Base-by-base conservation (phyloP, 2,329 filamentous ascomycete species). In the Blastomyces gilchristii region DNA sequence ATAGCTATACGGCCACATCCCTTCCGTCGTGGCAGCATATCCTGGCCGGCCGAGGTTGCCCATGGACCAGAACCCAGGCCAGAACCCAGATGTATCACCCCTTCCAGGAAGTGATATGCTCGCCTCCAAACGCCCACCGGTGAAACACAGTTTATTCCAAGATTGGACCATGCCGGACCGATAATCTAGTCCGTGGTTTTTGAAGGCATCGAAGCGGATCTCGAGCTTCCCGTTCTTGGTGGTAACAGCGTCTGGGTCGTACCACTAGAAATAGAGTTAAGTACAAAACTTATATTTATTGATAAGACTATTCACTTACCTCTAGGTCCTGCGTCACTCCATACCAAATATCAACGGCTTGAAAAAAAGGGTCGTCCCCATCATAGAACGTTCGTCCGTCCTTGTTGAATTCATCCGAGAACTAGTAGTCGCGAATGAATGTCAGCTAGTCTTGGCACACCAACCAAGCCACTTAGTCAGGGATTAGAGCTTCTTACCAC, bases 11-110 rank as follows among this genome's bases (percentile, higher is more conserved):
- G 87, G 87, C 87, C 87, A 90, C 73, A 88, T 79, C 4, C 87
- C 87, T 65, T 90, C 87, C 0, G 86, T 89, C 1, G 86, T 88
- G 11, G 85, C 83, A 41, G 84, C 80, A 72, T 88, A 88, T 14
- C 87, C 87, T 34, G 87, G 85, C 66, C 87, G 81, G 47, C 84
- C 87, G 28, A 90, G 79, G 69, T 90, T 90, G 4, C 87, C 87
- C 85, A 90, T 88, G 0, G 86, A 80, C 87, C 87, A 90, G 73
- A 89, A 87, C 73, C 87, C 87, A 52, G 87, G 87, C 87, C 87
- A 90, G 74, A 89, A 87, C 63, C 87, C 87, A 62, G 84, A 80
- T 16, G 84, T 81, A 66, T 88, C 85, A 56, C 87, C 87, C 57
- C 79, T 75, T 18, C 87, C 87, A 16, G 87, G 87, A 6, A 90